Base-by-base conservation (phyloP, 441 rosid species). In the Macaranga tanarius region DNA sequence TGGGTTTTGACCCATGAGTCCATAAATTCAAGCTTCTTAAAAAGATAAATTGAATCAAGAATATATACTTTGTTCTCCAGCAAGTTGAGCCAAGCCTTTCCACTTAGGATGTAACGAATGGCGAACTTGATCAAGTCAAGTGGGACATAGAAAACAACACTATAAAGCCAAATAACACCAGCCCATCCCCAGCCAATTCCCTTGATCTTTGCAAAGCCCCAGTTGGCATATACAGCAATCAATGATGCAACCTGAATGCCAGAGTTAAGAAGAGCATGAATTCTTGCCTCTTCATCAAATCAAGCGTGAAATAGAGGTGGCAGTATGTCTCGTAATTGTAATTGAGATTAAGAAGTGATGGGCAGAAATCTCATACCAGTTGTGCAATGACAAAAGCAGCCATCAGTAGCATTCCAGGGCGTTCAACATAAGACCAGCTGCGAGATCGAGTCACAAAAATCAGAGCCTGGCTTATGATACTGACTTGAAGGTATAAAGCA, bases 151-250 rank as follows among this genome's bases (percentile, higher is more conserved):
- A 86, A 88, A 65, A 95, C 81, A 15, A 95, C 1, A 65, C 97
- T 95, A 84, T 79, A 95, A 59, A 92, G 71, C 99, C 99, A 95
- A 19, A 95, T 86, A 50, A 84, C 87, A 40, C 86, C 96, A 4
- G 99, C 99, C 99, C 99, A 95, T 73, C 97, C 95, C 92, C 94
- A 87, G 48, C 98, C 97, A 23, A 83, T 71, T 65, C 98, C 98
- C 70, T 85, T 72, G 67, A 95, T 84, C 47, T 78, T 86, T 26
- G 99, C 99, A 48, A 95, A 95, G 31, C 80, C 86, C 97, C 97
- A 92, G 67, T 83, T 47, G 7, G 89, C 84, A 22, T 83, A 88
- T 7, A 92, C 96, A 3, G 99, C 94, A 55, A 95, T 80, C 62
- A 78, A 0, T n/a, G 99, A 89, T 34, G 99, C 97, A 62, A 89